These are phyloP conservation scores for Jamesozyma hellenica DNA, from an alignment of 805 yeast genomes.

Conservation along the genomic window DNA sequence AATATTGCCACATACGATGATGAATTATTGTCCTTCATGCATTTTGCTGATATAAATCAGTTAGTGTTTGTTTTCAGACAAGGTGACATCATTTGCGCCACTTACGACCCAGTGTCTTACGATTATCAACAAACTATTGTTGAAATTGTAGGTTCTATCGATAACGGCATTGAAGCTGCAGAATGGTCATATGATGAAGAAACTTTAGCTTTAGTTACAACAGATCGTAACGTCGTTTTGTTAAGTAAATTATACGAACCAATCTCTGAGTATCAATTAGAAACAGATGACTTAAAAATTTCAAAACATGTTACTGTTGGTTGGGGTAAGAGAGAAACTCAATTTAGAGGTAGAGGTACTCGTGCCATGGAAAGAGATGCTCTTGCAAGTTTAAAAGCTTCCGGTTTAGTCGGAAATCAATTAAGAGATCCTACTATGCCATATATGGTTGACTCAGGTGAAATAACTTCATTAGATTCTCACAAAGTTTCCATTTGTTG, in stretches of 20 bases:
- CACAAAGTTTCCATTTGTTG: slow-evolving; percentile 52
- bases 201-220: slow-evolving; percentile 58
- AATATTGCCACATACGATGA: slow-evolving; percentile 36
- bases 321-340: slow-evolving; percentile 97
- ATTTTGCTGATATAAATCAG: slow-evolving; percentile 60
- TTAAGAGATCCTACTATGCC: slow-evolving; percentile 86
- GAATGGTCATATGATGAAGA: slow-evolving; percentile 91
- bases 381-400: slow-evolving; percentile 35
- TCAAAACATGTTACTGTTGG: slow-evolving; percentile 91
- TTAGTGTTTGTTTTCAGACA: slow-evolving; percentile 54
- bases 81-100: slow-evolving; percentile 68
- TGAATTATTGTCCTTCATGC: slow-evolving; percentile 45
- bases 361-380: slow-evolving; percentile 62
- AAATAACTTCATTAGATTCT: slow-evolving; percentile 45
- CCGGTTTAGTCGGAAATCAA: slow-evolving; percentile 60
- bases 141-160: slow-evolving; percentile 78
- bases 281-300: slow-evolving; percentile 50
- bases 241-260: slow-evolving; percentile 75
- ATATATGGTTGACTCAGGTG: slow-evolving; percentile 60
- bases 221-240: slow-evolving; percentile 48
- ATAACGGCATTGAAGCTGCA: slow-evolving; percentile 62
- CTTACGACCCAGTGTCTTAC: slow-evolving; percentile 39
- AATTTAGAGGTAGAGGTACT: slow-evolving; percentile 89
- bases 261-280: slow-evolving; percentile 51
- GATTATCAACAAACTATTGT: slow-evolving; percentile 45